Evolutionary conservation across 2,329 filamentous ascomycete genomes (phyloP), one percentile per base, ranked within the genome.

Genomic region (Emmonsiellopsis sp.): DNA sequence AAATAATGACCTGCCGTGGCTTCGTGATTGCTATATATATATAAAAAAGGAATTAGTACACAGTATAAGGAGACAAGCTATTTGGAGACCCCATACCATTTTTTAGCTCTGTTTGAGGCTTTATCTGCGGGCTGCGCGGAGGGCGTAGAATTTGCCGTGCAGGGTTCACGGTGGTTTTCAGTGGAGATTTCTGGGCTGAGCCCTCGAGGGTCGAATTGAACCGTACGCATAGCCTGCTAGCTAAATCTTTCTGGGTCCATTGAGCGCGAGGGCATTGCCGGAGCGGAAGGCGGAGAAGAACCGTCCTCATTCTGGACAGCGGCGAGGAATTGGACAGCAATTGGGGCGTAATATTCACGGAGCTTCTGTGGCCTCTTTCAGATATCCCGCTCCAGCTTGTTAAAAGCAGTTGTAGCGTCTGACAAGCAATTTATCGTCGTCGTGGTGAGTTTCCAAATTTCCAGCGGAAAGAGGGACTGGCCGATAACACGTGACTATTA

Each of bases 1-100:
- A 94, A 57, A 94, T 79, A 60, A 89, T 77, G 31, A 91, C 66
- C 45, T 65, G 64, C 49, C 72, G 69, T 40, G 69, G 70, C 16
- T 51, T 57, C 48, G 50, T 26, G 20, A 67, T 64, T 20, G 65
- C 70, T 71, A 54, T 40, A 59, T 11, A 11, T 15, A 54, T 15
- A 42, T 15, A 44, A 41, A 38, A 13, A 37, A 8, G 26, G 31
- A 26, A 52, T 40, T 15, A 37, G 38, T 38, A 64, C 55, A 62
- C 55, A 13, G 35, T 35, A 40, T 15, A 35, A 38, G 16, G 16
- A 7, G 2, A 26, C 10, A 5, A 49, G 5, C 7, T 31, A 13
- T 26, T 26, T 40, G 16, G 35, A 31, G 20, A 30, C n/a, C 2
- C 55, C 37, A 30, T 8, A 40, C 30, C 8, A 20, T 31, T 26